A percentile compares a stretch with the other conserved stretches of the same genome.
These are phyloP conservation scores for Microthyrium microscopicum DNA, from an alignment of 2,329 filamentous ascomycete species.

Conservation along the genomic window DNA sequence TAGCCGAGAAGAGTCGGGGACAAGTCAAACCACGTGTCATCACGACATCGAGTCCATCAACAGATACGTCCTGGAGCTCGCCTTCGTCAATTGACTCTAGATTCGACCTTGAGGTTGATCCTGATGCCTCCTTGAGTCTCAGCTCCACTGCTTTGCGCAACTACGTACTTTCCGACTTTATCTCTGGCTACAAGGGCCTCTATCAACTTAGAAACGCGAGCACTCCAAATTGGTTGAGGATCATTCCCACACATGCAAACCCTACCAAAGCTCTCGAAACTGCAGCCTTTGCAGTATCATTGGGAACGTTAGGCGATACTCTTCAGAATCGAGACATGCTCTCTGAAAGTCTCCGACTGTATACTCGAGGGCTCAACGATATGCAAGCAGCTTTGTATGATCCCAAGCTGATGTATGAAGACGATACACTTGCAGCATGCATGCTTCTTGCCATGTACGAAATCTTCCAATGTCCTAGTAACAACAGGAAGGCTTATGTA, in stretches of 20 bases:
- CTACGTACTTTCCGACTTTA: no score
- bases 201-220: neutral
- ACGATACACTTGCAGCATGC: neutral
- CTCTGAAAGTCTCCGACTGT: neutral
- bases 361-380: neutral
- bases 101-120: no score
- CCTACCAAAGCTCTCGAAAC: neutral
- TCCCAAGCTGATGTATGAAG: neutral
- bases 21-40: no score
- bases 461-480: conserved; percentile 1
- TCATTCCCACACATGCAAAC: neutral
- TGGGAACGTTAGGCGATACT: neutral
- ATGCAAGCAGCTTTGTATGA: neutral
- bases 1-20: neutral
- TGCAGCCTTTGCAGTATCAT: neutral
- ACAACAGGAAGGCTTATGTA: neutral
- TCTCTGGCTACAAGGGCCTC: neutral
- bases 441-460: conserved; percentile 1
- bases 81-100: neutral
- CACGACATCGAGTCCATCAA: neutral
- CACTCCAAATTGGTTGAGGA: neutral
- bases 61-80: neutral
- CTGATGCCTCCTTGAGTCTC: no score
- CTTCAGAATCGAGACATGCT: neutral
- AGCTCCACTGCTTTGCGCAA: no score